These are phyloP conservation scores for Paecilomyces formosus DNA, from an alignment of 2,329 filamentous ascomycete genomes.

Conservation along the genomic window DNA sequence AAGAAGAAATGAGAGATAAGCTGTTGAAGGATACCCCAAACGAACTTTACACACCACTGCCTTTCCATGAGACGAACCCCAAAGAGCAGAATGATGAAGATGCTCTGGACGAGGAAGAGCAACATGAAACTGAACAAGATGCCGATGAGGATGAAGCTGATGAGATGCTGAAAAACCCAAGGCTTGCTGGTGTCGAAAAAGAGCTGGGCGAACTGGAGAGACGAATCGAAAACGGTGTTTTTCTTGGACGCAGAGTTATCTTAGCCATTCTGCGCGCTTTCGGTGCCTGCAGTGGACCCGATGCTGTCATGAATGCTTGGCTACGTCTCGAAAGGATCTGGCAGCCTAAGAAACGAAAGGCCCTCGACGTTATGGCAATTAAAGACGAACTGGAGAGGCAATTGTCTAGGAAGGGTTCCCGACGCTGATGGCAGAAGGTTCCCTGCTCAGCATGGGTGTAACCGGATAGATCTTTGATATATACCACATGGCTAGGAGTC, in stretches of 20 bases:
- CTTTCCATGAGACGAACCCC: constrained; percentile 7
- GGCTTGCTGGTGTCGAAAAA: constrained; percentile 1
- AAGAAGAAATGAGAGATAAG: background rate
- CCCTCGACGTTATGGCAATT: constrained; percentile 27
- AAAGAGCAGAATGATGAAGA: constrained; percentile 3
- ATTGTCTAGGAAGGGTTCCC: constrained; percentile 13
- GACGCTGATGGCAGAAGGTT: background rate
- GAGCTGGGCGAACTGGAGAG: constrained; percentile 17
- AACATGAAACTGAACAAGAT: constrained; percentile 2
- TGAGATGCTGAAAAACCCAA: constrained; percentile 4
- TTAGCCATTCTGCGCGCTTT: constrained; percentile 33
- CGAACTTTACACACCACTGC: constrained; percentile 19
- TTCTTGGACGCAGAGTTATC: constrained; percentile 33
- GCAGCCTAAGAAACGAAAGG: constrained; percentile 28
- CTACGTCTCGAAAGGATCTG: constrained; percentile 32
- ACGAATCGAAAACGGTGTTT: constrained; percentile 32
- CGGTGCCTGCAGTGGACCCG: constrained; percentile 26
- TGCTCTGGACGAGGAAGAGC: constrained; percentile 4
- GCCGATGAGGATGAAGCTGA: constrained; percentile 3
- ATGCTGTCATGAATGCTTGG: constrained; percentile 32
- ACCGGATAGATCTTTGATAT: background rate
- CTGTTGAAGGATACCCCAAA: constrained; percentile 4
- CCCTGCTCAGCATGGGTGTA: background rate
- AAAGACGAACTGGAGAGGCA: constrained; percentile 31
- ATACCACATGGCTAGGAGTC: background rate